Percentiles rank a stretch among this genome's conserved stretches.
Evolutionary conservation across 2,329 filamentous ascomycete species (phyloP).

Genomic region (Colletotrichum tofieldiae): DNA sequence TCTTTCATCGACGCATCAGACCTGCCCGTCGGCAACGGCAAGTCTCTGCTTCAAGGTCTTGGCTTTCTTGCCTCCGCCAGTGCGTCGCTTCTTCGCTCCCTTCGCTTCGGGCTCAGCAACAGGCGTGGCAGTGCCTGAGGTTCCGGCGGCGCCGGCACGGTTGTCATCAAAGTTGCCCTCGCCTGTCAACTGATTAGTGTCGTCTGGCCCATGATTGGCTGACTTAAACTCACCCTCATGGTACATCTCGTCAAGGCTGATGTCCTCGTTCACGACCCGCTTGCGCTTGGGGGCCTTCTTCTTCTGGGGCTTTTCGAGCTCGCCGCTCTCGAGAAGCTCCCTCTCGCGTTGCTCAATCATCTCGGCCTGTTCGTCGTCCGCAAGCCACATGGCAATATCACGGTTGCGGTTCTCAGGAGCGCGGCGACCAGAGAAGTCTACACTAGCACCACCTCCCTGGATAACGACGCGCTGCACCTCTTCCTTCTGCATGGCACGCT

Average conservation of each 20-base stretch:
- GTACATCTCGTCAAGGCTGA: constrained; percentile 96
- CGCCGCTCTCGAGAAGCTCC: constrained; percentile 83
- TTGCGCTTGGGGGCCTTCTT: constrained; percentile 72
- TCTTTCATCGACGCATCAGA: constrained; percentile 43
- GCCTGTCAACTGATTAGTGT: constrained; percentile 68
- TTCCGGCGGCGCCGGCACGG: constrained; percentile 54
- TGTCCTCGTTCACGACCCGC: constrained; percentile 63
- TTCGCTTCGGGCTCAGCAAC: constrained; percentile 67
- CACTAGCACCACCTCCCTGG: constrained; percentile 88
- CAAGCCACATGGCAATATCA: constrained; percentile 99
- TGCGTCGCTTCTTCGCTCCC: constrained; percentile 67
- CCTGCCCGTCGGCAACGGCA: constrained; percentile 76
- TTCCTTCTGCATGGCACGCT: constrained; percentile 97
- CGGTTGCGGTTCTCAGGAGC: constrained; percentile 93
- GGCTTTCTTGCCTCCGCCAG: constrained; percentile 70
- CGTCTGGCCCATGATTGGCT: not conserved
- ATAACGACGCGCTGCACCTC: constrained; percentile 99
- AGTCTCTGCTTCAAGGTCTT: constrained; percentile 80
- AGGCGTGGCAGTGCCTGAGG: constrained; percentile 88
- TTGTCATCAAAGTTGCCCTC: constrained; percentile 98
- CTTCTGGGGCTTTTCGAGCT: constrained; percentile 70
- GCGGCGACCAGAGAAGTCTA: constrained; percentile 95
- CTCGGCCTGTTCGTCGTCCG: constrained; percentile 96
- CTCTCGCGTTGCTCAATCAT: constrained; percentile 94
- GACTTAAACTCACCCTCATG: constrained; percentile 85